These are phyloP conservation scores for Trametes cubensis DNA, from an alignment of 768 basidiomycete species.

Conservation along the genomic window DNA sequence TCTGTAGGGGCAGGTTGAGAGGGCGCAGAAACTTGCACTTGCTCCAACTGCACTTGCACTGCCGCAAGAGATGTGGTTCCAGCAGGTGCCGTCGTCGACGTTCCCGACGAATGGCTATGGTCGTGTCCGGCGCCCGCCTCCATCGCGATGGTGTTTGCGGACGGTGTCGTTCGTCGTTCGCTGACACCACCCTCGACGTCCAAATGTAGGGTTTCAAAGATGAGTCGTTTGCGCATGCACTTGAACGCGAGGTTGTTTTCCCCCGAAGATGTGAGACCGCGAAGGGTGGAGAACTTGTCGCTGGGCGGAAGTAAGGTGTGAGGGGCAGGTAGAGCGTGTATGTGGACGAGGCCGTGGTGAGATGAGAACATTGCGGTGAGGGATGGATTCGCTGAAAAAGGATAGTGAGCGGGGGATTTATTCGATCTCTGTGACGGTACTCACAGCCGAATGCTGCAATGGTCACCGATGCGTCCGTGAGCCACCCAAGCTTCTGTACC, in stretches of 20 bases:
- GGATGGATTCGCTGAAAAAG: conserved; percentile 66
- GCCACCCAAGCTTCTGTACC: conserved; percentile 79
- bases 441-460: conserved; percentile 80
- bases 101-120: conserved; percentile 21
- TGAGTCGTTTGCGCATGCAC: conserved; percentile 82
- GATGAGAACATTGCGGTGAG: conserved; percentile 74
- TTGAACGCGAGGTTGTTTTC: conserved; percentile 98
- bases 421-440: conserved; percentile 22
- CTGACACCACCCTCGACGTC: conserved; percentile 84
- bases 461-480: conserved; percentile 73
- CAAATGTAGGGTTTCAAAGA: conserved; percentile 91
- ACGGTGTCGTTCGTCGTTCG: conserved; percentile 68
- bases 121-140: conserved; percentile 25
- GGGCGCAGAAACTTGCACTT: conserved; percentile 12
- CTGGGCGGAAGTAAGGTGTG: conserved; percentile 77
- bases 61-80: conserved; percentile 35
- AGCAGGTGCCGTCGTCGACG: neutral
- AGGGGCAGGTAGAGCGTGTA: conserved; percentile 75
- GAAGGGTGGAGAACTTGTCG: conserved; percentile 79
- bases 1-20: neutral
- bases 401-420: no score
- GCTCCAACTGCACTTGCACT: conserved; percentile 51
- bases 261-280: conserved; percentile 75
- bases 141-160: conserved; percentile 32
- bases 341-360: conserved; percentile 83